These are phyloP conservation scores for Spongospora subterranea DNA, from an alignment of 208 protist genomes.

Conservation along the genomic window DNA sequence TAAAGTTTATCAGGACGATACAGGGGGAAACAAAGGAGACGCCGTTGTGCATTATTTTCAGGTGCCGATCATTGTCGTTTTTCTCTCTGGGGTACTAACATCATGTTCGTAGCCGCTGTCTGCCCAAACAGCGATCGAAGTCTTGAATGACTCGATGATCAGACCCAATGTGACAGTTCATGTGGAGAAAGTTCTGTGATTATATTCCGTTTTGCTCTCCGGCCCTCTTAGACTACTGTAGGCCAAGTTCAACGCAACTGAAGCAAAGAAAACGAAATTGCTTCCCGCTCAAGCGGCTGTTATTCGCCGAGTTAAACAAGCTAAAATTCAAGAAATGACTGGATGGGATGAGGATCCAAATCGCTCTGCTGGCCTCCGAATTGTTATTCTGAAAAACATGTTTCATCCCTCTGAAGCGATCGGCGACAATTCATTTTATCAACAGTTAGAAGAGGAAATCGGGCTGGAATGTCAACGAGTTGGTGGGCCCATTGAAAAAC, in stretches of 20 bases:
- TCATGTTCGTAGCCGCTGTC: slow-evolving; percentile 22
- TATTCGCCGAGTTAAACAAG: neutral
- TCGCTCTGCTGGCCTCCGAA: slow-evolving; percentile 46
- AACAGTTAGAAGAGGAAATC: slow-evolving; percentile 28
- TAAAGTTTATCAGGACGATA: slow-evolving; percentile 43
- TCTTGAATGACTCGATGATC: slow-evolving; percentile 33
- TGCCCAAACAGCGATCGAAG: slow-evolving; percentile 24
- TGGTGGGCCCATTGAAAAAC: slow-evolving; percentile 39
- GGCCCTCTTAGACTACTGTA: neutral
- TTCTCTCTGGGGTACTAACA: neutral
- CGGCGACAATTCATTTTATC: neutral
- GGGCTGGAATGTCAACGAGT: slow-evolving; percentile 50
- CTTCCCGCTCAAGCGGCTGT: slow-evolving; percentile 15
- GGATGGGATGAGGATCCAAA: slow-evolving; percentile 56
- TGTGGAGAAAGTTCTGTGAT: slow-evolving; percentile 11
- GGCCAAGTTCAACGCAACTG: slow-evolving; percentile 29
- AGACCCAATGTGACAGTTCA: neutral
- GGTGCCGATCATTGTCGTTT: neutral
- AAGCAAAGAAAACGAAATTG: slow-evolving; percentile 26
- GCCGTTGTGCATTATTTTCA: slow-evolving; percentile 38
- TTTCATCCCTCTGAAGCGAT: neutral
- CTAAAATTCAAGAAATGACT: neutral
- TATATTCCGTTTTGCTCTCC: neutral
- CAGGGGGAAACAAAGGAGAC: neutral
- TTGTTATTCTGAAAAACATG: slow-evolving; percentile 43